These are phyloP conservation scores for Moniliophthora roreri DNA, from an alignment of 1,284 basidiomycete species.

Conservation along the genomic window DNA sequence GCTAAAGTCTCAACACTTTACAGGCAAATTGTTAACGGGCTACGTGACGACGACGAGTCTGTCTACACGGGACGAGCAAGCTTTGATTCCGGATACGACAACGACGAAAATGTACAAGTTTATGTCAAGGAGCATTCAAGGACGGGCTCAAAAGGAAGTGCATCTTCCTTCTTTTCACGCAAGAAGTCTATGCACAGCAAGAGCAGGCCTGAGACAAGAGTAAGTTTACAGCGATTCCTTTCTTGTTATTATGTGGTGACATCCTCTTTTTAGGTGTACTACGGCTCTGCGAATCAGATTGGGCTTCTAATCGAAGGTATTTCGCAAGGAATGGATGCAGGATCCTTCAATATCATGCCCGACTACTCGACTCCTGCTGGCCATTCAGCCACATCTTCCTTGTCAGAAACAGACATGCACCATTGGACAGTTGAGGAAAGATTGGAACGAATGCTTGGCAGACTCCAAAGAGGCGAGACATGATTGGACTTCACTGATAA, in stretches of 20 bases:
- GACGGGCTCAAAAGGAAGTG: conserved; percentile 65
- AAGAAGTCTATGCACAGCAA: conserved; percentile 54
- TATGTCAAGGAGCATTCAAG: conserved; percentile 74
- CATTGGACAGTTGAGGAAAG: conserved; percentile 71
- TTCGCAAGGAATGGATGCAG: conserved; percentile 75
- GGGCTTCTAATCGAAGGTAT: conserved; percentile 78
- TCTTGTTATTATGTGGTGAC: conserved; percentile 17
- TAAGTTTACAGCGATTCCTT: conserved; percentile 30
- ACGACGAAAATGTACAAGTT: conserved; percentile 59
- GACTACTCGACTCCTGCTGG: conserved; percentile 31
- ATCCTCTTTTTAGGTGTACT: conserved; percentile 60
- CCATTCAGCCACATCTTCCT: conserved; percentile 58
- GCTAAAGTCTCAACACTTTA: conserved; percentile 13
- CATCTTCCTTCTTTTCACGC: conserved; percentile 55
- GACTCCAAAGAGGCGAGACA: conserved; percentile 37
- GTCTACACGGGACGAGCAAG: conserved; percentile 65
- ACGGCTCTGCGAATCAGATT: conserved; percentile 74
- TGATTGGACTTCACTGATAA: conserved; percentile 24
- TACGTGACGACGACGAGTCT: conserved; percentile 77
- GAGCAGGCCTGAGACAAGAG: conserved; percentile 78
- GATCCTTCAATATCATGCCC: conserved; percentile 72
- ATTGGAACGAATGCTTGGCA: conserved; percentile 70
- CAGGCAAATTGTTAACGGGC: conserved; percentile 80
- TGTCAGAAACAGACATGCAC: conserved; percentile 60
- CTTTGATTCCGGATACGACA: conserved; percentile 72